Evolutionary conservation across 2,329 filamentous ascomycete genomes (phyloP).

Genomic region (Aspergillus bombycis): DNA sequence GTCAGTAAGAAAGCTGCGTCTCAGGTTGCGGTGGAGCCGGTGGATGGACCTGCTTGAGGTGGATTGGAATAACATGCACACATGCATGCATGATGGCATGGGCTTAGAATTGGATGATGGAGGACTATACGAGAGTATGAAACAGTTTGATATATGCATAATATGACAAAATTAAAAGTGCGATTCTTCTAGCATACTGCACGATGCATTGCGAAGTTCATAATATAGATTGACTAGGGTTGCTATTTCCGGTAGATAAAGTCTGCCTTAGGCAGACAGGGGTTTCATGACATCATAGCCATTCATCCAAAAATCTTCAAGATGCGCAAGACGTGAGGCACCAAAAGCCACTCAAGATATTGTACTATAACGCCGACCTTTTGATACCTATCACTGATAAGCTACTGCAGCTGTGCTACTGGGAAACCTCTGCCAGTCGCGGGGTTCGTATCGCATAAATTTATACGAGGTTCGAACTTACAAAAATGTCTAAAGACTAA

Average conservation of each 20-base stretch:
- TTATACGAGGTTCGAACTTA: not conserved
- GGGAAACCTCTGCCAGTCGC: not conserved
- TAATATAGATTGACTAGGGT: not conserved
- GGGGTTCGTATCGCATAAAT: not conserved
- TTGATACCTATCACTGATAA: not conserved
- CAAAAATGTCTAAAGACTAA: not conserved
- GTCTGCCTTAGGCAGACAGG: not conserved
- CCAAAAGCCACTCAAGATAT: not conserved
- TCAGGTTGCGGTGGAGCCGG: constrained; percentile 5
- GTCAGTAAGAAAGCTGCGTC: constrained; percentile 13
- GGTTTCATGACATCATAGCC: not conserved
- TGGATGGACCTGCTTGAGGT: not conserved
- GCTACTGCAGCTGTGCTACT: not conserved
- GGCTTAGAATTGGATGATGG: not conserved
- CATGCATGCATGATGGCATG: not conserved
- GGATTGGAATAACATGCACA: not conserved
- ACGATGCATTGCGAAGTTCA: not conserved
- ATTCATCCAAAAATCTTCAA: not conserved
- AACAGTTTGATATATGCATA: not conserved
- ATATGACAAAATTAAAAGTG: not conserved
- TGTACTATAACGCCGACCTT: not conserved
- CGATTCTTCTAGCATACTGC: not conserved
- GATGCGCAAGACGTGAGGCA: too few relatives aligned
- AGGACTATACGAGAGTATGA: not conserved
- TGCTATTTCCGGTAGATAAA: not conserved